Evolutionary conservation across 257 asterid genomes (phyloP), one percentile per base, ranked within the genome.

Genomic region (Fraxinus quadrangulata): DNA sequence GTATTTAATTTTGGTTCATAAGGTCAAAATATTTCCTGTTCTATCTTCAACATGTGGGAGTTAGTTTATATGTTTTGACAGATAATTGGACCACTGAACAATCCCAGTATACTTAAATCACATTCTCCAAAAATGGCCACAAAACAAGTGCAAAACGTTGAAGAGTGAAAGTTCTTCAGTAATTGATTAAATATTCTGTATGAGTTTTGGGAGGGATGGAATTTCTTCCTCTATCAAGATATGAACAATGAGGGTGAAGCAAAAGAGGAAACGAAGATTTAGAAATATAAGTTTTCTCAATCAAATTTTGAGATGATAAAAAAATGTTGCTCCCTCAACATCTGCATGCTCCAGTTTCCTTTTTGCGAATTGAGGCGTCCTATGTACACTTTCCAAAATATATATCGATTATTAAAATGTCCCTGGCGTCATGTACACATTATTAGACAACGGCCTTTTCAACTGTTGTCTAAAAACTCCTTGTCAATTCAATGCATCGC

Each of bases 161-260:
- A 17, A 17, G 14, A 54, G 63, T 31, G 21, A 30, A 17, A 28
- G 34, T 16, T 33, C 28, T 73, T 54, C 37, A 34, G 42, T 37
- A 45, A 72, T 26, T 28, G 33, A 14, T 73, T 37, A 26, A 74
- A 59, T 21, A 24, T 31, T 33, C 67, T 33, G 70, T 51, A 16
- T 49, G 61, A 4, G 70, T 36, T 74, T 47, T 74, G 19, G 47
- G 40, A 7, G 14, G 78, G 19, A 63, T 39, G 24, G 1, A 24
- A 21, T 19, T 74, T 59, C 31, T 67, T 40, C 71, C 26, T 36
- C 21, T 65, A 34, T 26, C 49, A 37, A 75, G 33, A 75, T 75
- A 75, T 63, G 63, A 26, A 3, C 19, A 34, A 73, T 21, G 19
- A 45, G 69, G 33, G 10, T 73, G 68, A 49, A 51, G 47, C 49